Base-by-base conservation (phyloP, 192 early-diverging fungal species). In the Mycoemilia scoparia region DNA sequence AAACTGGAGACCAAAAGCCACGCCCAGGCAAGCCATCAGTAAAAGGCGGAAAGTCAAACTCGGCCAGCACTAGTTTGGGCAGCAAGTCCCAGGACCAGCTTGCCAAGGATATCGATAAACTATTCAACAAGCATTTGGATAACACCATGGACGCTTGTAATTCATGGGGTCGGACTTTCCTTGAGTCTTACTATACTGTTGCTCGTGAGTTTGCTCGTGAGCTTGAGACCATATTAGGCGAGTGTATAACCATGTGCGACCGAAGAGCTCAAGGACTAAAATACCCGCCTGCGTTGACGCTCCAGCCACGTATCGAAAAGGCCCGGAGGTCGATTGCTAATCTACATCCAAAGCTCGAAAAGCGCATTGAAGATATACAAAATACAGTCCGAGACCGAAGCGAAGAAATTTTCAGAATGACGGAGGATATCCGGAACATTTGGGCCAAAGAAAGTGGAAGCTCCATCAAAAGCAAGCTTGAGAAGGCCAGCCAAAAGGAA, bases 401-500 rank as follows among this genome's bases (percentile, higher is more conserved):
- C 26, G 34, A 39, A 2, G 58, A 60, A 37, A 60, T 69, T 12
- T 60, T 49, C 26, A 28, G 35, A 4, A 45, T 39, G 14, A 41
- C 68, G 0, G 51, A 53, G 21, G 55, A 51, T 2, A 18, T 62
- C 13, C 46, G 60, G 16, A 24, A 23, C 1, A 1, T 25, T 21
- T 65, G 62, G 62, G 34, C 25, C 13, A 49, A 54, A 34, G 54
- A 69, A 17, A 68, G 67, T 0, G 64, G 66, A n/a, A 35, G 51
- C 9, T 74, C 70, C 4, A 54, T 62, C 21, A 43, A 51, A 24
- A 49, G 66, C 6, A 49, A 71, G 41, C 51, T 73, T 15, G 76
- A 73, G 15, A 70, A 66, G 21, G 57, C 69, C 0, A 55, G 49
- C 16, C 60, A 79, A 36, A 79, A 76, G 47, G 79, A 82, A 13